Evolutionary conservation across 257 asterid genomes (phyloP).

Genomic region (Knoxia roxburghii): DNA sequence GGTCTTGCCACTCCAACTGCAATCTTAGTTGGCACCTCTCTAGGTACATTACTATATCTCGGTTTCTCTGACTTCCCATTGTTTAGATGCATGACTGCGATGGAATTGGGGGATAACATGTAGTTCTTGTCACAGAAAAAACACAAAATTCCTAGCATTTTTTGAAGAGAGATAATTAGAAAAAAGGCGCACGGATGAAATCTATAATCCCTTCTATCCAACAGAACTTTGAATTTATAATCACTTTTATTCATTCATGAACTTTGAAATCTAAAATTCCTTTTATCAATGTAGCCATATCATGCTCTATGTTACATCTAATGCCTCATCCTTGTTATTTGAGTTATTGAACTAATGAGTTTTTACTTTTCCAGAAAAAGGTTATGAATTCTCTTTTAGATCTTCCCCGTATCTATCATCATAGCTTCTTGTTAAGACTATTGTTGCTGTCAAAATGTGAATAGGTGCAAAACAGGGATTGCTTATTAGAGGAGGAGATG

Average conservation of each 20-base stretch:
- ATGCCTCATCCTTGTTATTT: background rate
- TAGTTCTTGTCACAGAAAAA: too few relatives aligned
- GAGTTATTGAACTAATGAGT: background rate
- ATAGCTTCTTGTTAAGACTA: background rate
- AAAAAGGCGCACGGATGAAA: background rate
- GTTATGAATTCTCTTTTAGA: background rate
- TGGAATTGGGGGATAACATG: background rate
- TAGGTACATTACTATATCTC: slow-evolving; percentile 39
- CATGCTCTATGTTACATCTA: background rate
- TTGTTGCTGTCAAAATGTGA: slow-evolving; percentile 15
- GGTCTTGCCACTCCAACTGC: slow-evolving; percentile 99
- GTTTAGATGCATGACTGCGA: background rate
- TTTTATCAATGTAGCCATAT: background rate
- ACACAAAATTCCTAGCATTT: background rate
- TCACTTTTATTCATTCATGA: too few relatives aligned
- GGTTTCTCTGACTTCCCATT: background rate
- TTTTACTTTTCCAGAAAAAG: background rate
- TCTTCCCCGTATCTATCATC: background rate
- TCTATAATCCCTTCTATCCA: background rate
- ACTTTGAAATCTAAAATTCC: too few relatives aligned
- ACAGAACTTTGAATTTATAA: background rate
- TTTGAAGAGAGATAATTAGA: background rate
- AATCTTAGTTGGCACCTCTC: slow-evolving; percentile 95
- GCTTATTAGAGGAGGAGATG: slow-evolving; percentile 96
- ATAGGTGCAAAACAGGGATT: slow-evolving; percentile 96